Evolutionary conservation across 2,329 filamentous ascomycete species (phyloP), one percentile per base, ranked within the genome.

Genomic region (Lasiodiplodia theobromae): DNA sequence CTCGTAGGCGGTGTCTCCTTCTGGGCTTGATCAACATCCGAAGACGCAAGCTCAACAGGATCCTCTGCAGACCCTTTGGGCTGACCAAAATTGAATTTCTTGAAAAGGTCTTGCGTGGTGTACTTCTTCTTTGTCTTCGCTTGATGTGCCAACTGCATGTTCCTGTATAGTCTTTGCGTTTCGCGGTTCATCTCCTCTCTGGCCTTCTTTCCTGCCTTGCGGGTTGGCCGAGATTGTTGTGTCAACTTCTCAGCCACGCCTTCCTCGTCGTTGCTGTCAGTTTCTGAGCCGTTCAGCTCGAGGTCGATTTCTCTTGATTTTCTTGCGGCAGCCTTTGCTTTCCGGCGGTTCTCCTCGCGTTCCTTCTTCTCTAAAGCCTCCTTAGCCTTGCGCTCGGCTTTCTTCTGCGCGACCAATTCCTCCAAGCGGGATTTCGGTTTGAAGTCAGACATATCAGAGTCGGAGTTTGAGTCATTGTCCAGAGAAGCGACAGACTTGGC

Each of bases 181-280:
- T 99, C 96, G 69, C 68, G 31, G 74, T 92, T 91, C 91, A 99
- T 97, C 73, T 98, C 95, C 77, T 97, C 93, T 52, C 97, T 78
- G 0, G 96, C 96, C 81, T 94, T 97, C 82, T 95, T 98, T 82
- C 94, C 95, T 0, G 96, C 94, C 77, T 96, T 97, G 14, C 96
- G 88, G 11, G 88, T 86, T 5, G 93, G 90, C 4, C 91, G 88
- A 31, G 86, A 84, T 49, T 87, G 83, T 75, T 94, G 92, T 0
- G 91, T 92, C 54, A 96, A 74, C 54, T 76, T 76, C 64, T 77
- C 75, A 28, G 77, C 78, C 31, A 72, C 75, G 63, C 79, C 88
- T 40, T 88, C 89, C 69, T 91, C 89, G 8, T 86, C 85, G n/a
- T 85, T 80, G 23, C 71, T 37, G 51, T 49, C 54, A 68, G 70